Conservation (phyloP, 2,329 filamentous ascomycete species). For the Colletotrichum sp. region DNA sequence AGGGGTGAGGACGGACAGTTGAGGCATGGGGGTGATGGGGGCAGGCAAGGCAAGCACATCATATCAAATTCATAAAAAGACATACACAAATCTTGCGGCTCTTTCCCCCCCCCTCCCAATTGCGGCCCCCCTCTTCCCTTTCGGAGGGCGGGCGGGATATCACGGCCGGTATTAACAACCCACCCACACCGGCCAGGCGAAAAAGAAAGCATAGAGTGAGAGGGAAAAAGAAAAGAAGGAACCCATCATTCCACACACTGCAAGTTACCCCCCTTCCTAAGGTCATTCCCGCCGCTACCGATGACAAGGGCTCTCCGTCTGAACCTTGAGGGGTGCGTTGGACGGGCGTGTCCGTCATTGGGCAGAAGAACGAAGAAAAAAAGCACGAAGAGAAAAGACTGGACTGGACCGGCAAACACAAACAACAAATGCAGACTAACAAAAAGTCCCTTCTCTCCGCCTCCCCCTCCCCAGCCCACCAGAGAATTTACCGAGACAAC, state of each 20-base stretch:
- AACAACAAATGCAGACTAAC: not conserved
- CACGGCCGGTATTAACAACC: not conserved
- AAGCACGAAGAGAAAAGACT: not conserved
- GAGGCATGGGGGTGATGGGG: not conserved
- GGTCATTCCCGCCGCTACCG: not conserved
- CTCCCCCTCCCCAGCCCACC: not conserved
- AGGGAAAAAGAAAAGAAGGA: not conserved
- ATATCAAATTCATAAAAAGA: not conserved
- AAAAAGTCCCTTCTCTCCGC: not conserved
- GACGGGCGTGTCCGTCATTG: not conserved
- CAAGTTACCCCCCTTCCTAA: not conserved
- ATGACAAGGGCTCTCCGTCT: not conserved
- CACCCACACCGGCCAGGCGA: not conserved
- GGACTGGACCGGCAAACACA: not conserved
- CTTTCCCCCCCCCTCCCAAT: not conserved
- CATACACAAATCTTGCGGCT: not conserved
- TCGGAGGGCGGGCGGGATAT: not conserved
- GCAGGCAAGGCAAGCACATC: not conserved
- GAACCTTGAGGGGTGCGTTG: not conserved
- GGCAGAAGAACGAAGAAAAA: not conserved
- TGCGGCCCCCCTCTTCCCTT: not conserved
- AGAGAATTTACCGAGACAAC: conserved; percentile 1
- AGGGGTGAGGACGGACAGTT: not conserved
- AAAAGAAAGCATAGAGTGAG: not conserved
- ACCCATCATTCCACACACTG: not conserved